A percentile compares a stretch with the other conserved stretches of the same genome.
Conservation (phyloP, 208 protist genomes). For the Acanthamoeba lenticulata region DNA sequence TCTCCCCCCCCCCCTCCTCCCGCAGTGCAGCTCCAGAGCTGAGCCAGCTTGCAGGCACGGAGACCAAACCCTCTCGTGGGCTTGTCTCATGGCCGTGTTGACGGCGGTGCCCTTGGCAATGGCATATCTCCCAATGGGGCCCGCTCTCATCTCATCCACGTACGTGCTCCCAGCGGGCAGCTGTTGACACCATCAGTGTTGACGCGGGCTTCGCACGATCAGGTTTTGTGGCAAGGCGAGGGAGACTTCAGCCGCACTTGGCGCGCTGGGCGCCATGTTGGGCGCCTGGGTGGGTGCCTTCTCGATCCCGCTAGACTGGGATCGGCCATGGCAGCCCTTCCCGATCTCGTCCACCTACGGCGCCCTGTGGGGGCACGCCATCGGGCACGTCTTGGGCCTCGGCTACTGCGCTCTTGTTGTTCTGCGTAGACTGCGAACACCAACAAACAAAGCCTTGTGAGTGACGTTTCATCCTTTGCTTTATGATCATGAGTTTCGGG, state of each 20-base stretch:
- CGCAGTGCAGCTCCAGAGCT: background rate
- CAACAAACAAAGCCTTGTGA: too few species aligned
- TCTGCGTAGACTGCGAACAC: too few species aligned
- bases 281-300: constrained; percentile 77
- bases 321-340: constrained; percentile 76
- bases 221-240: background rate
- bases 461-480: too few species aligned
- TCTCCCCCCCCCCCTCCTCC: background rate
- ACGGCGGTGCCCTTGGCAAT: constrained; percentile 41
- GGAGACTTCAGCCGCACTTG: background rate
- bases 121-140: constrained; percentile 50
- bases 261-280: constrained; percentile 63
- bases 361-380: constrained; percentile 56
- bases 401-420: too few species aligned
- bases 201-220: background rate
- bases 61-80: constrained; percentile 64
- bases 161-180: background rate
- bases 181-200: background rate
- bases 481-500: too few species aligned
- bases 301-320: constrained; percentile 79
- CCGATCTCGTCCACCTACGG: constrained; percentile 71
- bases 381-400: constrained; percentile 34
- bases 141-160: constrained; percentile 52
- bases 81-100: constrained; percentile 68
- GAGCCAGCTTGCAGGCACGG: background rate